These are phyloP conservation scores for Suhomyces panamericanus DNA, from an alignment of 1,139 yeast species.

Conservation along the genomic window DNA sequence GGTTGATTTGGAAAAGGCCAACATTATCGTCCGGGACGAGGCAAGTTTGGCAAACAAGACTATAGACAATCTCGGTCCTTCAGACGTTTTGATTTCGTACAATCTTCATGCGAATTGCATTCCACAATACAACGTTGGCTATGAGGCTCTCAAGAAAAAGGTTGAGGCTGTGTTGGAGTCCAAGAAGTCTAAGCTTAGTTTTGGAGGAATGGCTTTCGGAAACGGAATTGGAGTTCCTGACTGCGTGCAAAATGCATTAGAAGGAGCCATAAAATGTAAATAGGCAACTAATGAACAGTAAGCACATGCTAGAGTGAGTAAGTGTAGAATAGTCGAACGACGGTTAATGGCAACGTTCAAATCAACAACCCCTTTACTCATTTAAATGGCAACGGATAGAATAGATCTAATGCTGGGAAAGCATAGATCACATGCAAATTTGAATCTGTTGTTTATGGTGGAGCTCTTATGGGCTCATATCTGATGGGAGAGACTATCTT, in stretches of 20 bases:
- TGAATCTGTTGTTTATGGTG: no score
- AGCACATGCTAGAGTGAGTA: no score
- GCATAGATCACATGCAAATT: no score
- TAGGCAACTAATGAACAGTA: neutral
- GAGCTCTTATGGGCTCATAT: no score
- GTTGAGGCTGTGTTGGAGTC: conserved; percentile 36
- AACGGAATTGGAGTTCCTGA: conserved; percentile 90
- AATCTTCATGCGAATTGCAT: conserved; percentile 56
- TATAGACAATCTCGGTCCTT: conserved; percentile 21
- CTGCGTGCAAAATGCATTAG: conserved; percentile 65
- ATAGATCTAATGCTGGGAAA: no score
- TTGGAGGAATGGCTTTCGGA: conserved; percentile 84
- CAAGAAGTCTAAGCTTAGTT: conserved; percentile 43
- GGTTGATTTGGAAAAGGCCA: conserved; percentile 35
- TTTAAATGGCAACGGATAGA: no score
- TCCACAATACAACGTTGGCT: conserved; percentile 83
- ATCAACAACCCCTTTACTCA: no score
- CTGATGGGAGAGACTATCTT: no score
- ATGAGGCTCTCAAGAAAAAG: conserved; percentile 45
- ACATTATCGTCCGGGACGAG: conserved; percentile 31
- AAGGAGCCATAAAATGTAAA: conserved; percentile 43
- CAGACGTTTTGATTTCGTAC: conserved; percentile 39
- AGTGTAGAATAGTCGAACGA: no score
- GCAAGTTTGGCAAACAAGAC: conserved; percentile 22
- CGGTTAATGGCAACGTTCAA: no score